phyloP scores from a whole-genome alignment of 371 early-diverging fungal species.

The Rhizopus delemar region DNA sequence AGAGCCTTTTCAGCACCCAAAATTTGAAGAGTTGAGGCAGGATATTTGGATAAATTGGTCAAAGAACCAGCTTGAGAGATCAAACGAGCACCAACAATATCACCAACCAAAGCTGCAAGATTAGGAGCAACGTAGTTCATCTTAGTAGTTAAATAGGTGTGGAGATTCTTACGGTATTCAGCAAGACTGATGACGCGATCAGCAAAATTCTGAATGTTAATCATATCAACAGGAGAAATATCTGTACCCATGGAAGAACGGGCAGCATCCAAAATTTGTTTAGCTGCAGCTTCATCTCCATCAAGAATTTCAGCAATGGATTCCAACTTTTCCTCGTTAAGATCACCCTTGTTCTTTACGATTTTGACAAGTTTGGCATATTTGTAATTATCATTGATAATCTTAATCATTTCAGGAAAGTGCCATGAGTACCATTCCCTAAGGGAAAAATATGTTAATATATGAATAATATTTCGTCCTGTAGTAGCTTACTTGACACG shows the following conservation, averaged over 20 bases:
- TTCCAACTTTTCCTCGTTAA: slow-evolving; percentile 77
- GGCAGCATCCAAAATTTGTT: slow-evolving; percentile 91
- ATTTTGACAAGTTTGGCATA: slow-evolving; percentile 87
- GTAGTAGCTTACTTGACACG: slow-evolving; percentile 48
- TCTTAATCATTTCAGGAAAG: slow-evolving; percentile 97
- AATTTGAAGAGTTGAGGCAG: slow-evolving; percentile 99
- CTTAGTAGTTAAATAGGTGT: slow-evolving; percentile 90
- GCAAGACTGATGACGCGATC: slow-evolving; percentile 89
- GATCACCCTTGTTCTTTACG: slow-evolving; percentile 87
- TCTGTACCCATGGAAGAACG: slow-evolving; percentile 95
- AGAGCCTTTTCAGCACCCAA: slow-evolving; percentile 99
- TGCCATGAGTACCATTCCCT: slow-evolving; percentile 99
- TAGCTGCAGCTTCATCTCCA: slow-evolving; percentile 64
- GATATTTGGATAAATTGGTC: slow-evolving; percentile 95
- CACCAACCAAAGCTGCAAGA: slow-evolving; percentile 95
- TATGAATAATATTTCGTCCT: neutral
- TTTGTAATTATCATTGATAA: slow-evolving; percentile 88
- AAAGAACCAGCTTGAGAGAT: slow-evolving; percentile 96
- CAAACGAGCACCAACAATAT: slow-evolving; percentile 93
- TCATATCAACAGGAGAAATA: slow-evolving; percentile 90
- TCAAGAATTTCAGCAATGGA: slow-evolving; percentile 75
- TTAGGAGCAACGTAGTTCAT: slow-evolving; percentile 98
- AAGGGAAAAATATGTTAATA: slow-evolving; percentile 21
- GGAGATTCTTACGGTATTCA: slow-evolving; percentile 90
- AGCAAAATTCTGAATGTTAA: slow-evolving; percentile 93